A percentile compares a stretch with the other conserved stretches of the same genome.
phyloP scores from a whole-genome alignment of 2,329 filamentous ascomycete species.

The Bipolaris sorokiniana region DNA sequence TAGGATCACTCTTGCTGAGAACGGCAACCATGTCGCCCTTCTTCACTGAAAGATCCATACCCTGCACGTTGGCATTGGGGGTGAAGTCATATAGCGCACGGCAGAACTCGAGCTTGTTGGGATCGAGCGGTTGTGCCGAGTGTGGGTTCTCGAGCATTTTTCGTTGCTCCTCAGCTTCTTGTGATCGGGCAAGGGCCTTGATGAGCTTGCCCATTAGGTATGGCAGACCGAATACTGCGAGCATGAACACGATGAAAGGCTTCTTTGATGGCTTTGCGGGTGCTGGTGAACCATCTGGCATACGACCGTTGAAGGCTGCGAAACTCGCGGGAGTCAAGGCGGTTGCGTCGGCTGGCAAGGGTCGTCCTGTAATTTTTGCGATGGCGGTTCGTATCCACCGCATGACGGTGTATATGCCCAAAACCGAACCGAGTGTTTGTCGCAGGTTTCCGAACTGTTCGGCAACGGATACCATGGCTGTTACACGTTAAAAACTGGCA shows the following conservation, averaged over 20 bases:
- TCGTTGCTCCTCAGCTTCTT: conserved; percentile 79
- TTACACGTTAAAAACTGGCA: conserved; percentile 19
- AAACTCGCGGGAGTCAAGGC: conserved; percentile 90
- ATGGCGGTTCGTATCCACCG: conserved; percentile 92
- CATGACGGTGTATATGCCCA: conserved; percentile 95
- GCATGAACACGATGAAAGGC: conserved; percentile 92
- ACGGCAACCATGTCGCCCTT: conserved; percentile 97
- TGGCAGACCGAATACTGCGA: conserved; percentile 92
- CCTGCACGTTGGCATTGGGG: conserved; percentile 71
- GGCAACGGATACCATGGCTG: conserved; percentile 94
- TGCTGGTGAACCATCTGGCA: conserved; percentile 69
- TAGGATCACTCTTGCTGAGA: conserved; percentile 87
- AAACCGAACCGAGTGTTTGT: conserved; percentile 88
- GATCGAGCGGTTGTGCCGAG: conserved; percentile 69
- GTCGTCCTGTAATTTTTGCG: conserved; percentile 90
- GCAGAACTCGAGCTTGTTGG: conserved; percentile 94
- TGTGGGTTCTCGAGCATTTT: conserved; percentile 60
- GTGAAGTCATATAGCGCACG: conserved; percentile 93
- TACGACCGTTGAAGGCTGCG: conserved; percentile 80
- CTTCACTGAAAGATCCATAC: conserved; percentile 87
- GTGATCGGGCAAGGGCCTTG: conserved; percentile 77
- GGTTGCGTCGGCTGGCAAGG: conserved; percentile 83
- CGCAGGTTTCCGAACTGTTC: conserved; percentile 95
- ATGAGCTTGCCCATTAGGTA: conserved; percentile 98
- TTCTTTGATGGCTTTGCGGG: conserved; percentile 83